Base-by-base conservation (phyloP, 176 grass and related monocot species). In the Miscanthus lutarioriparius region DNA sequence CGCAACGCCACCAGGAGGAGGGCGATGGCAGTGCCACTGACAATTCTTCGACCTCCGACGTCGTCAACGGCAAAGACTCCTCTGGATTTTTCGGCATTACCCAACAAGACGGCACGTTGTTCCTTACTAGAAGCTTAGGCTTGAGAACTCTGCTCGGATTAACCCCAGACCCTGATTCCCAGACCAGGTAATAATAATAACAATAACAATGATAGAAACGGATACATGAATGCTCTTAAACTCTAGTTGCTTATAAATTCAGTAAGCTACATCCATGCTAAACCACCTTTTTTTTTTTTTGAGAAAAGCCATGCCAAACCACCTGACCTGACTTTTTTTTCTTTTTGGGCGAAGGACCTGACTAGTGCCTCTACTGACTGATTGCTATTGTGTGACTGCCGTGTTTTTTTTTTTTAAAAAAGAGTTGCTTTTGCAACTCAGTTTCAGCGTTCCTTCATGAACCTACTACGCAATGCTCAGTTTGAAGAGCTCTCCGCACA, bases 361-460 rank as follows among this genome's bases (percentile, higher is more conserved):
- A 35, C 33, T 82, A 41, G 35, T 68, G 59, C 61, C 61, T 15
- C 61, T 15, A 40, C 11, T 26, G 2, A 11, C 1, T 15, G 23
- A 33, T 26, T 53, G 6, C 1, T 28, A 38, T 15, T 77, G 6
- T 81, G 23, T 26, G 16, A 19, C 70, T 72, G 23, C 4, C 12
- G 1, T 35, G 14, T 1, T n/a, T n/a, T n/a, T n/a, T n/a, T n/a
- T n/a, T n/a, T n/a, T n/a, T 35, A 63, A 68, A 71, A 27, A 19
- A 95, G 93, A 84, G 85, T 87, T 39, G 91, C 83, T 19, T 84
- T 93, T 49, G 83, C 91, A 78, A 92, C 93, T 59, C 72, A 92
- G 58, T 98, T 98, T 61, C 91, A 98, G 80, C 87, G 80, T 1
- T 93, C 92, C 77, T 98, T 98, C 87, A 95, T 98, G 96, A 95